These are phyloP conservation scores for Pichia sp. DNA, from an alignment of 1,139 yeast genomes.

Conservation along the genomic window DNA sequence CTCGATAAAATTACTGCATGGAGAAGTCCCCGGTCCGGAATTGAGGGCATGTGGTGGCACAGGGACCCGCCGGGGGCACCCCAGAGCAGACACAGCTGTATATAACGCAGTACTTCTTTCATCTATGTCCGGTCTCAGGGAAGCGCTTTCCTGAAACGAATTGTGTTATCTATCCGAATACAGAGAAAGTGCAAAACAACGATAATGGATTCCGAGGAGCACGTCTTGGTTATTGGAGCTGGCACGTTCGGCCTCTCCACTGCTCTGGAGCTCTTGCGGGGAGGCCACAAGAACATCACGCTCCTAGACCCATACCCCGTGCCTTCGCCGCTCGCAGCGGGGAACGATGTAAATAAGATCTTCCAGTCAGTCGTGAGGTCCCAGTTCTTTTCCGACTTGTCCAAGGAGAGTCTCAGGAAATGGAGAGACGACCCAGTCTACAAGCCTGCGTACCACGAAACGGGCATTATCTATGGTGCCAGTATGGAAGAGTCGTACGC, in stretches of 20 bases:
- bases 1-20: too few species aligned
- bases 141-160: too few species aligned
- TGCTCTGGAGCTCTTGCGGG: constrained; percentile 30
- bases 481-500: constrained; percentile 16
- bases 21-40: too few species aligned
- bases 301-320: constrained; percentile 37
- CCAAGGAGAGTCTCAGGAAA: constrained; percentile 35
- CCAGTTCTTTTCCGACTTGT: constrained; percentile 32
- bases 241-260: constrained; percentile 37
- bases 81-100: too few species aligned
- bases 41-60: too few species aligned
- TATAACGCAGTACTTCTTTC: too few species aligned
- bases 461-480: constrained; percentile 31
- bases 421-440: constrained; percentile 35
- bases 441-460: constrained; percentile 30
- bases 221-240: constrained; percentile 23
- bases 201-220: constrained; percentile 7
- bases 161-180: too few species aligned
- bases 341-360: constrained; percentile 41
- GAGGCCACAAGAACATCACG: constrained; percentile 30
- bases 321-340: constrained; percentile 44
- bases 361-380: constrained; percentile 31
- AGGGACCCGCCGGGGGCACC: too few species aligned
- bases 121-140: too few species aligned
- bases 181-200: neutral